Evolutionary conservation across 129 eudicot species (phyloP), one percentile per base, ranked within the genome.

Genomic region (Lactuca saligna): DNA sequence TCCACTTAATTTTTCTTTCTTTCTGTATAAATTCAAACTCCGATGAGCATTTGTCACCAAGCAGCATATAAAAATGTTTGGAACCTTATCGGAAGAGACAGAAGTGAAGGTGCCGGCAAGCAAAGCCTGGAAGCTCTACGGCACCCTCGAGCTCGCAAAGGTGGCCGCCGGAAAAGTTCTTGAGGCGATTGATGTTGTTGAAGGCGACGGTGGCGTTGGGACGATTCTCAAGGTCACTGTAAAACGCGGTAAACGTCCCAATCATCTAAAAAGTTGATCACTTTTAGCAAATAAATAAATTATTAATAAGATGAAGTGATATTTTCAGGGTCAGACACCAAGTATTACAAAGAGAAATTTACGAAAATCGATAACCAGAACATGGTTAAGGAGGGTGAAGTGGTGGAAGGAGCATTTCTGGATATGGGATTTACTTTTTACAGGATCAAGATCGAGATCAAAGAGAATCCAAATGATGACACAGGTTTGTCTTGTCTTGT

Each of bases 331-430:
- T 62, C 20, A 13, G 81, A 80, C 1, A 53, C 78, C n/a, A 5
- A 65, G 0, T 51, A 25, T 48, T 85, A 57, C 78, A 76, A 62
- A 41, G 91, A 88, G 74, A 83, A 83, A 78, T 83, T 82, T 68
- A 74, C 73, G 0, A 85, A 78, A 78, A 69, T 88, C 1, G 89
- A 85, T 41, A 25, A 88, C 12, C 82, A 79, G 57, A 88, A 71
- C 15, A 75, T 48, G 61, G 70, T 75, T 53, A 88, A 83, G 70
- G 85, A 71, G 56, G 15, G 74, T 7, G 85, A 85, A 75, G 72
- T 78, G 35, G 73, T 80, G n/a, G 89, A 85, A 83, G 91, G 96
- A 0, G 89, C 83, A 15, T 81, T 63, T 60, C 76, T 88, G 46
- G 91, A 82, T 49, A 11, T 80, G 14, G 89, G 96, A 20, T 83